Percentiles rank a stretch among this genome's conserved stretches.
These are phyloP conservation scores for Vitis hybrid DNA, from an alignment of 177 flowering plant species.

Conservation along the genomic window DNA sequence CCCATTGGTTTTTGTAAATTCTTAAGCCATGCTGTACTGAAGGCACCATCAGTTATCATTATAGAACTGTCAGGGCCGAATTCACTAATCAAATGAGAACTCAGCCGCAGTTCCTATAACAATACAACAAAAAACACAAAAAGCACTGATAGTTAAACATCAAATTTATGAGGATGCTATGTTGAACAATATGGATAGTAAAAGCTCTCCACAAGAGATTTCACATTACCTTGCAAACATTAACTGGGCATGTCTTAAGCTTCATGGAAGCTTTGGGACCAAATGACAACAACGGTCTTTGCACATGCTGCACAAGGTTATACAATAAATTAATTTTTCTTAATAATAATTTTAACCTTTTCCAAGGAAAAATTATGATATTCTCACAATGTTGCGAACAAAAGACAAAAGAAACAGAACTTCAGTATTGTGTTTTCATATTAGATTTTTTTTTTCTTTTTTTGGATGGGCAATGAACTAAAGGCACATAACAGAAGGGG, in stretches of 20 bases:
- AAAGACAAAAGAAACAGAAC: too few species aligned
- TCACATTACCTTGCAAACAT: conserved; percentile 73
- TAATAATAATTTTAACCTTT: neutral
- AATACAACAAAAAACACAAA: neutral
- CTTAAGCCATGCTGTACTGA: conserved; percentile 85
- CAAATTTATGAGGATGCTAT: neutral
- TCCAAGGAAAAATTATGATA: too few species aligned
- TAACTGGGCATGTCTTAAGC: conserved; percentile 72
- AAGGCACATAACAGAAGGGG: too few species aligned
- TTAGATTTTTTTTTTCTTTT: too few species aligned
- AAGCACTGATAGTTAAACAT: neutral
- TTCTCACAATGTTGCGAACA: too few species aligned
- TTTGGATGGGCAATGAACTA: too few species aligned
- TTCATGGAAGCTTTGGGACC: conserved; percentile 88
- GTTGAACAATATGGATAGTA: neutral
- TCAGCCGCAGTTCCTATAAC: conserved; percentile 70
- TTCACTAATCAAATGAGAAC: conserved; percentile 76
- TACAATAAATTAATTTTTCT: neutral
- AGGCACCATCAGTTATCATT: conserved; percentile 67
- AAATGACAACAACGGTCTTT: conserved; percentile 78
- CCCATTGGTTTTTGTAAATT: conserved; percentile 54
- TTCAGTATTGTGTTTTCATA: conserved; percentile 12
- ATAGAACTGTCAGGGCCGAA: conserved; percentile 58
- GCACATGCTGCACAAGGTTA: conserved; percentile 78
- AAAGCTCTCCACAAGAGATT: neutral